phyloP scores from a whole-genome alignment of 2,329 filamentous ascomycete genomes.

The Claviceps sp. region DNA sequence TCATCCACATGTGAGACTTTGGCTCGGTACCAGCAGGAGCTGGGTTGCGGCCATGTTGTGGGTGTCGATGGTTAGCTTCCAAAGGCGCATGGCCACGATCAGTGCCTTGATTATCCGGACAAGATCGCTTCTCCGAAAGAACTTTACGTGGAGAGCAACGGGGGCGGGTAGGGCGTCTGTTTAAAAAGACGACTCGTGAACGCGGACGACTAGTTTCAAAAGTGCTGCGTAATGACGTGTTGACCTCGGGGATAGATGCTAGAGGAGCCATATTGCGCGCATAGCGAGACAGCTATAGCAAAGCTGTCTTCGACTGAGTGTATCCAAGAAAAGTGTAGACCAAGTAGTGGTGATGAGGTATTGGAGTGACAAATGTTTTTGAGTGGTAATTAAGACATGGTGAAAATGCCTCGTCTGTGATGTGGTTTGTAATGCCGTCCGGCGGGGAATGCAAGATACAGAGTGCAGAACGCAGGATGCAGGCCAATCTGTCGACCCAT shows the following conservation, averaged over 20 bases:
- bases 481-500: not conserved
- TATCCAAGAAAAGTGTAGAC: slow-evolving; percentile 12
- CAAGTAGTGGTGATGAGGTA: slow-evolving; percentile 4
- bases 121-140: not conserved
- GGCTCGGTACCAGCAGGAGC: not conserved
- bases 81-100: not conserved
- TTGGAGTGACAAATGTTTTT: slow-evolving; percentile 1
- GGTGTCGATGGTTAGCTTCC: not conserved
- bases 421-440: not conserved
- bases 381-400: slow-evolving; percentile 5
- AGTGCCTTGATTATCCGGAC: not conserved
- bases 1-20: not conserved
- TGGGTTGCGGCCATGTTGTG: not conserved
- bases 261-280: slow-evolving; percentile 15
- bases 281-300: slow-evolving; percentile 4
- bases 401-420: slow-evolving; percentile 3
- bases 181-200: slow-evolving; percentile 15
- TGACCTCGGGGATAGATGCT: slow-evolving; percentile 16
- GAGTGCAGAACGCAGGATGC: not conserved
- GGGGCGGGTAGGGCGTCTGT: slow-evolving; percentile 13
- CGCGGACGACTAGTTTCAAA: slow-evolving; percentile 10
- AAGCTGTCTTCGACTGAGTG: slow-evolving; percentile 9
- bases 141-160: slow-evolving; percentile 9
- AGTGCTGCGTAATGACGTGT: slow-evolving; percentile 9
- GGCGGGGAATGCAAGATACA: not conserved